Conservation (phyloP, 306 rosid genomes). For the Senna siamea region DNA sequence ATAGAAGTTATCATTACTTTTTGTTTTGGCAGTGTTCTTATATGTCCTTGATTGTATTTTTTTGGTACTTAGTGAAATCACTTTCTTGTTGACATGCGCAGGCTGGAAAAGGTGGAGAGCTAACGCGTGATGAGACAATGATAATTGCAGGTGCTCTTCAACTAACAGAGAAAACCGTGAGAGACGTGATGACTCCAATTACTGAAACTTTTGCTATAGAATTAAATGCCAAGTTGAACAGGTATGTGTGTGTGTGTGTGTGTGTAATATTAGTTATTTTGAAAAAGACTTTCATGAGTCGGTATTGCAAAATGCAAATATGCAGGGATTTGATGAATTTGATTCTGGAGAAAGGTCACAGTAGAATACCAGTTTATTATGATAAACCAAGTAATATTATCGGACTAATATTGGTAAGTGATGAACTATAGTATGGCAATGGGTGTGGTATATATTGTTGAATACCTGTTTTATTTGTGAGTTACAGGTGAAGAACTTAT, state of each 20-base stretch:
- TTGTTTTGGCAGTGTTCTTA: not conserved
- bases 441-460: too few relatives aligned
- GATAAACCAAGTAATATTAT: conserved; percentile 87
- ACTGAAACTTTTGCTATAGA: conserved; percentile 83
- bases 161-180: conserved; percentile 78
- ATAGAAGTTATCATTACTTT: not conserved
- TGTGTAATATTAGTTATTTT: not conserved
- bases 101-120: conserved; percentile 99
- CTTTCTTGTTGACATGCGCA: conserved; percentile 12
- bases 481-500: conserved; percentile 77
- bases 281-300: not conserved
- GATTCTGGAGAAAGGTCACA: conserved; percentile 88
- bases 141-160: conserved; percentile 98
- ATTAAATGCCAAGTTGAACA: conserved; percentile 79
- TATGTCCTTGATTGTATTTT: not conserved
- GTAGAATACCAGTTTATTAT: conserved; percentile 94
- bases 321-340: conserved; percentile 75
- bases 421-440: too few relatives aligned
- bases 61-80: too few relatives aligned
- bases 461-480: conserved; percentile 30
- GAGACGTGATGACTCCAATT: conserved; percentile 92
- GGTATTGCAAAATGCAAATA: not conserved
- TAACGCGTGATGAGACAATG: conserved; percentile 97
- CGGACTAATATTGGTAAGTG: conserved; percentile 75
- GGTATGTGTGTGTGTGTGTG: conserved; percentile 40